Evolutionary conservation across 2,329 filamentous ascomycete genomes (phyloP), one percentile per base, ranked within the genome.

Genomic region (Hypocrella siamensis): DNA sequence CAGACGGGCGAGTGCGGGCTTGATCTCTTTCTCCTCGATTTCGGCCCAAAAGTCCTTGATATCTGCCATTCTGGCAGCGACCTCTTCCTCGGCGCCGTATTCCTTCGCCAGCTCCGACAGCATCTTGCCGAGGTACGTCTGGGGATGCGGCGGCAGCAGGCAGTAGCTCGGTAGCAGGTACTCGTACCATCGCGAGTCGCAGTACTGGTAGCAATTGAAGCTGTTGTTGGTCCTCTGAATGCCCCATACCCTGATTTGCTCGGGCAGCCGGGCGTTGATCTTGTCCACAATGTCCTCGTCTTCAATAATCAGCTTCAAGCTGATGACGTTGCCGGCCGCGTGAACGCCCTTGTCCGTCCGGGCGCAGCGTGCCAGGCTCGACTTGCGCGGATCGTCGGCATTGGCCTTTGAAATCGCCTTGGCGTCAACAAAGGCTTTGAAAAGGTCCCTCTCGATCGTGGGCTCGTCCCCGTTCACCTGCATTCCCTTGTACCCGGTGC

Each of bases 261-360:
- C 69, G 3, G 79, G 80, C 26, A 98, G 65, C 34, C 81, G 62
- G 22, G 74, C 69, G 56, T 98, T 98, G 67, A 98, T 93, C 58
- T 83, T 93, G 35, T 85, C 63, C 17, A 96, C 76, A 30, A 94
- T 73, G 39, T 93, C 75, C 9, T 75, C 67, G 36, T 96, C 88
- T 55, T 96, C 88, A 30, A 94, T 78, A 45, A 98, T 96, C 44
- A 98, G 65, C 61, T 98, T 98, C 46, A 96, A 56, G 19, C 84
- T 93, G 39, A 96, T 83, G 47, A 96, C 78, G 48, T 96, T 96
- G 32, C 88, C 90, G 2, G 88, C 88, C 2, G 88, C 88, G 53
- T 96, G 88, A 2, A 96, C 88, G 33, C 90, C 90, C 63, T 96
- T 98, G 60, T 98, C 90, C 1, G 90, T 98, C 40, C 90, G 71